These are phyloP conservation scores for Hippophae tibetana DNA, from an alignment of 306 rosid species.

Conservation along the genomic window DNA sequence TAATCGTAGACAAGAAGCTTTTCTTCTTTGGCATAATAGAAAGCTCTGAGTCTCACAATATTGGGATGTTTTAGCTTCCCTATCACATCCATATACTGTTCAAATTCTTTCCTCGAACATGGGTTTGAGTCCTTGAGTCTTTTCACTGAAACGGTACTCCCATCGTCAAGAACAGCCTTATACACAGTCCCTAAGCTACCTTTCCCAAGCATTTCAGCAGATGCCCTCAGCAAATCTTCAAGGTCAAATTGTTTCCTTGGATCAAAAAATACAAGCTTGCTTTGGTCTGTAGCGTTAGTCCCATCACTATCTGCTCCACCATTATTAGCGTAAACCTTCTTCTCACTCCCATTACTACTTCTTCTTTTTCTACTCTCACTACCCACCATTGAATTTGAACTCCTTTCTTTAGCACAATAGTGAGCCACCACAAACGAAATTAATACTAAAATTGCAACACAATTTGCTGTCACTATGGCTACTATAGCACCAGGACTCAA, in stretches of 20 bases:
- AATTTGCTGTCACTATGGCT: slow-evolving; percentile 63
- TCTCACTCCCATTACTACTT: slow-evolving; percentile 70
- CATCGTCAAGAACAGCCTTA: slow-evolving; percentile 9
- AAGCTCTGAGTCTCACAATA: slow-evolving; percentile 19
- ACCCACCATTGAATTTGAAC: slow-evolving; percentile 38
- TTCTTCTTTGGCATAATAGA: slow-evolving; percentile 4
- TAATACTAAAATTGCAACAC: slow-evolving; percentile 60
- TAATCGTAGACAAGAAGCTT: slow-evolving; percentile 22
- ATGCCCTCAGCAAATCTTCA: slow-evolving; percentile 15
- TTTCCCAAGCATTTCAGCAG: slow-evolving; percentile 25
- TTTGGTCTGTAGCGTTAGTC: slow-evolving; percentile 1
- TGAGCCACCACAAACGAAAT: slow-evolving; percentile 68
- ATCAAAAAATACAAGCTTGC: slow-evolving; percentile 16
- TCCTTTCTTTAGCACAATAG: slow-evolving; percentile 56
- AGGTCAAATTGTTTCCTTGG: slow-evolving; percentile 1
- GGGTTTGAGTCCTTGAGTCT: slow-evolving; percentile 12
- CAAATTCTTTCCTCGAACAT: slow-evolving; percentile 1
- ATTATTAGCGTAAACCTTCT: slow-evolving; percentile 48
- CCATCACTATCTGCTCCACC: not conserved
- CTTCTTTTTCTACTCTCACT: slow-evolving; percentile 61
- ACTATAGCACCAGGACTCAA: slow-evolving; percentile 58
- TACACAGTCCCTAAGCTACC: slow-evolving; percentile 21
- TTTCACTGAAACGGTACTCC: slow-evolving; percentile 12
- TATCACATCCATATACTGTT: slow-evolving; percentile 4
- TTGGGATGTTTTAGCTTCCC: slow-evolving; percentile 12